Conservation (phyloP, 306 rosid genomes). For the Ceratonia siliqua region DNA sequence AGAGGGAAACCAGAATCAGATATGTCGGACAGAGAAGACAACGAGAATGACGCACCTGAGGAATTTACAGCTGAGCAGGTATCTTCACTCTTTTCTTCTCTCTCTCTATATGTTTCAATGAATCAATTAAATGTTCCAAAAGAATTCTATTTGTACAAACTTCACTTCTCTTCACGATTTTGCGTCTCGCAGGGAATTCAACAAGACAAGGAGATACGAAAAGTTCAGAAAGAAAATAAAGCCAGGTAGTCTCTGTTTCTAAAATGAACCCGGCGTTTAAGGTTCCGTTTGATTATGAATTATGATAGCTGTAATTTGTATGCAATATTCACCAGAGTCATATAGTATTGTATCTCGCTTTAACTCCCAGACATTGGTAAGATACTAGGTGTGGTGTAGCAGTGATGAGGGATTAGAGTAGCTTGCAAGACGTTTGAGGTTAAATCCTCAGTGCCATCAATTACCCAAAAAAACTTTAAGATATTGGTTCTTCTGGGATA, state of each 20-base stretch:
- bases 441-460: neutral
- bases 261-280: neutral
- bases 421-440: neutral
- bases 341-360: neutral
- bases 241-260: slow-evolving; percentile 52
- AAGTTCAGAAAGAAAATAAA: slow-evolving; percentile 63
- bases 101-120: neutral
- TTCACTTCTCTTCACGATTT: slow-evolving; percentile 21
- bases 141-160: neutral
- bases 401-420: neutral
- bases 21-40: slow-evolving; percentile 49
- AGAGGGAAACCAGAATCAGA: neutral
- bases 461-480: neutral
- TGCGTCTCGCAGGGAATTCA: slow-evolving; percentile 52
- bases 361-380: neutral
- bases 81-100: neutral
- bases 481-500: neutral
- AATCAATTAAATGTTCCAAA: neutral
- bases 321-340: neutral
- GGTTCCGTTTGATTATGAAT: neutral
- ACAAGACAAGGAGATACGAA: slow-evolving; percentile 49
- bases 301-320: neutral
- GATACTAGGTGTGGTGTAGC: neutral
- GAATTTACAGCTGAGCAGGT: slow-evolving; percentile 72
- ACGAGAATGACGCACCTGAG: slow-evolving; percentile 62